phyloP scores from a whole-genome alignment of 2,329 filamentous ascomycete species.

The Zasmidium citrigriseum region DNA sequence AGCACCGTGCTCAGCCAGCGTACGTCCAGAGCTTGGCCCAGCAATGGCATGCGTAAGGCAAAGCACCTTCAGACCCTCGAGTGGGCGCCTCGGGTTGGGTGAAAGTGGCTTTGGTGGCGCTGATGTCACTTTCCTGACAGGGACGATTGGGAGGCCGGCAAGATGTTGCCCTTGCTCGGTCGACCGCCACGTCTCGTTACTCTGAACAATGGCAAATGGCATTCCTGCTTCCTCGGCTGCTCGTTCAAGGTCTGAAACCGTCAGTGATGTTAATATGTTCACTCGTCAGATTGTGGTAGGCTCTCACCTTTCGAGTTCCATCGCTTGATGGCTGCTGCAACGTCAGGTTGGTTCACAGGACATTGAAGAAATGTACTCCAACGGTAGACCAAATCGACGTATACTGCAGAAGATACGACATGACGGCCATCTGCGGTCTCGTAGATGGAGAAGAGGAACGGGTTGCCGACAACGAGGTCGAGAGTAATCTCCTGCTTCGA shows the following conservation, averaged over 20 bases:
- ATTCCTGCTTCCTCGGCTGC: slow-evolving; percentile 3
- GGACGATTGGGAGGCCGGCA: slow-evolving; percentile 7
- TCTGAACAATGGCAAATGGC: slow-evolving; percentile 10
- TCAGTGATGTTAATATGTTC: not conserved
- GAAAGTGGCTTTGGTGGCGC: slow-evolving; percentile 2
- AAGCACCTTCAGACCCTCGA: slow-evolving; percentile 9
- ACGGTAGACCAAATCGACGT: slow-evolving; percentile 10
- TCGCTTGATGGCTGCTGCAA: slow-evolving; percentile 2
- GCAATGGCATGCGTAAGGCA: slow-evolving; percentile 13
- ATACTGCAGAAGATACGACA: slow-evolving; percentile 8
- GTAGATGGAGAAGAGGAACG: slow-evolving; percentile 6
- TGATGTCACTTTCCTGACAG: not conserved
- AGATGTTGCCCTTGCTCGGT: slow-evolving; percentile 7
- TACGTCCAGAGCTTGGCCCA: slow-evolving; percentile 7
- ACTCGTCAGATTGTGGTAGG: too few species aligned
- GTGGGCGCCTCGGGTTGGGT: slow-evolving; percentile 4
- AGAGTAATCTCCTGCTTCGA: slow-evolving; percentile 7
- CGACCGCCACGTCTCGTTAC: not conserved
- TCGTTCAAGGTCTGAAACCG: slow-evolving; percentile 6
- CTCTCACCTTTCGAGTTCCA: slow-evolving; percentile 5
- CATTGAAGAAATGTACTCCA: slow-evolving; percentile 12
- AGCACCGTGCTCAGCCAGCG: slow-evolving; percentile 10
- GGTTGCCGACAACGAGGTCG: slow-evolving; percentile 6
- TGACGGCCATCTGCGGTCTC: slow-evolving; percentile 11
- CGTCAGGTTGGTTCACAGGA: slow-evolving; percentile 4